Conservation (phyloP, 495 filamentous ascomycete genomes). For the Penicillium cataractarum region DNA sequence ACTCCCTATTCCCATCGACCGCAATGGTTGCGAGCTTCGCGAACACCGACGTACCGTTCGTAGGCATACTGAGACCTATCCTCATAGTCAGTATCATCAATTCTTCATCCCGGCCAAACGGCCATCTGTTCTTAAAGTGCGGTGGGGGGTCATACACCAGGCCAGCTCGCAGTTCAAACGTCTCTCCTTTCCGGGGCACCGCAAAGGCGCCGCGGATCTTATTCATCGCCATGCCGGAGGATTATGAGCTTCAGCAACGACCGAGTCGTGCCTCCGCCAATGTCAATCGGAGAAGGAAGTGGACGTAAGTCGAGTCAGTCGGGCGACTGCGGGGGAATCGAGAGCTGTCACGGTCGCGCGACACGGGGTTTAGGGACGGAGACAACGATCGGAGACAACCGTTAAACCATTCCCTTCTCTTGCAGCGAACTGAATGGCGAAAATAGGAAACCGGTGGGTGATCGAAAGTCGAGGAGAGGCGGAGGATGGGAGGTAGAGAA, state of each 20-base stretch:
- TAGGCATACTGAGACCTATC: slow-evolving; percentile 93
- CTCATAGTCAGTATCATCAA: slow-evolving; percentile 30
- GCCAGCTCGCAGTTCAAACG: slow-evolving; percentile 94
- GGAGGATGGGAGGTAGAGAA: slow-evolving; percentile 18
- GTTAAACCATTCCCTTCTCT: slow-evolving; percentile 23
- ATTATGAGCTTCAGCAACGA: slow-evolving; percentile 48
- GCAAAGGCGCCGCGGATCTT: slow-evolving; percentile 93
- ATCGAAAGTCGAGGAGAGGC: slow-evolving; percentile 12
- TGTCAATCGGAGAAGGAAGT: slow-evolving; percentile 27
- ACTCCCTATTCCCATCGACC: slow-evolving; percentile 6
- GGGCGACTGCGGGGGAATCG: slow-evolving; percentile 46
- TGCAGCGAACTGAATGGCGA: slow-evolving; percentile 13
- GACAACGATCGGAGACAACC: slow-evolving; percentile 17
- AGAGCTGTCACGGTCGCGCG: slow-evolving; percentile 42
- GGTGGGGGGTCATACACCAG: slow-evolving; percentile 64
- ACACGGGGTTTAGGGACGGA: slow-evolving; percentile 20
- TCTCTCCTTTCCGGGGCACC: slow-evolving; percentile 93
- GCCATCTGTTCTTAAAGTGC: slow-evolving; percentile 21
- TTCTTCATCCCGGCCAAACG: slow-evolving; percentile 11
- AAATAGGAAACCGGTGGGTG: slow-evolving; percentile 12
- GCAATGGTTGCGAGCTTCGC: neutral
- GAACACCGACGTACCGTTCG: slow-evolving; percentile 64
- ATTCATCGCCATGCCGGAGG: slow-evolving; percentile 82
- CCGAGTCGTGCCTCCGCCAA: slow-evolving; percentile 51
- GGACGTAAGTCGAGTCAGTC: slow-evolving; percentile 26